Evolutionary conservation across 805 yeast species (phyloP).

Genomic region (Priceomyces fermenticarens): DNA sequence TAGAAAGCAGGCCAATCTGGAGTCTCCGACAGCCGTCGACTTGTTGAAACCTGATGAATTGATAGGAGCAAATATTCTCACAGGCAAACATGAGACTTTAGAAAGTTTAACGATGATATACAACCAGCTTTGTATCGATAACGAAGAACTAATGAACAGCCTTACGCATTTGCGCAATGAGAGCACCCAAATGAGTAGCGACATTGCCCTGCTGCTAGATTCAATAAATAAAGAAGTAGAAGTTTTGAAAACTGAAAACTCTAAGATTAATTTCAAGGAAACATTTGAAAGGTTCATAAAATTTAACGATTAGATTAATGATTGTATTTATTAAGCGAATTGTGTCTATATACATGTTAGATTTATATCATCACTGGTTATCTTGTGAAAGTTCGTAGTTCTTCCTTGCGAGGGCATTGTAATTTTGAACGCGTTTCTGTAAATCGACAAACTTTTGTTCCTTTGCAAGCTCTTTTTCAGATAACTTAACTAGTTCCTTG

Average conservation of each 20-base stretch:
- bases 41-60: slow-evolving; percentile 28
- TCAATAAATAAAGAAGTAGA: slow-evolving; percentile 19
- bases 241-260: slow-evolving; percentile 13
- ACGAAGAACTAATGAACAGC: slow-evolving; percentile 23
- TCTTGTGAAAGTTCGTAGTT: slow-evolving; percentile 22
- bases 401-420: slow-evolving; percentile 37
- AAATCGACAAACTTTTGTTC: slow-evolving; percentile 27
- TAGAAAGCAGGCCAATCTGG: slow-evolving; percentile 16
- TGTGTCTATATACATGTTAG: slow-evolving; percentile 1
- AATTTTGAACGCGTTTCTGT: slow-evolving; percentile 38
- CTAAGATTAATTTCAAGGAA: slow-evolving; percentile 20
- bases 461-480: slow-evolving; percentile 33
- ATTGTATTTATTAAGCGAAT: neutral
- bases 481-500: slow-evolving; percentile 52
- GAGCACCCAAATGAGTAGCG: slow-evolving; percentile 17
- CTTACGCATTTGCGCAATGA: slow-evolving; percentile 17
- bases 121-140: slow-evolving; percentile 35
- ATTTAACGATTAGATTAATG: neutral
- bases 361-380: slow-evolving; percentile 13
- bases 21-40: slow-evolving; percentile 25
- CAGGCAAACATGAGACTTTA: slow-evolving; percentile 18
- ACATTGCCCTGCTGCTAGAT: slow-evolving; percentile 18
- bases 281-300: slow-evolving; percentile 14
- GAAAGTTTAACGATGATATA: slow-evolving; percentile 31
- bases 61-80: slow-evolving; percentile 26